Evolutionary conservation across 2,329 filamentous ascomycete species (phyloP), one percentile per base, ranked within the genome.

Genomic region (Calonectria hawksworthii): DNA sequence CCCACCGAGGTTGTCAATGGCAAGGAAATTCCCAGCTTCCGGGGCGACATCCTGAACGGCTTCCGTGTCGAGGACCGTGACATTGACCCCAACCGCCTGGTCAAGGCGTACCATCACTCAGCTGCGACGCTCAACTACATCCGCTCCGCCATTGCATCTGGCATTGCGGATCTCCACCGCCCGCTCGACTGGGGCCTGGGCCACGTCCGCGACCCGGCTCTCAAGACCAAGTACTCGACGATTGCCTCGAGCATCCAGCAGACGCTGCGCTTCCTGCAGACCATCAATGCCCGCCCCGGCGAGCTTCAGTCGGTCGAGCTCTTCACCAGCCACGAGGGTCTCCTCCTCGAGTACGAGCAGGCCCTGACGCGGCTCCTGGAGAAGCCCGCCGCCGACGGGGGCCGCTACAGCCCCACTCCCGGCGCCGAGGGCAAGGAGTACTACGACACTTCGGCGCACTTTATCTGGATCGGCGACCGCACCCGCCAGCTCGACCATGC

Each of bases 391-490:
- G 87, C 76, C 84, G 75, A 82, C 10, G 56, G 56, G 75, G 77
- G 80, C 68, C 75, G 76, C 70, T 76, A 78, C 70, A 78, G 79
- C 79, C 70, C 89, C 90, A 77, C 91, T 90, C 51, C 80, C n/a
- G 68, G 78, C 6, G 74, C 81, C 8, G 76, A 80, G 64, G 83
- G 67, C 21, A 91, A 91, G 81, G 92, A 93, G 81, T 98, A 95
- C 90, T 99, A 98, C 87, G 94, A 98, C 86, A 99, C 96, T 0
- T 98, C 95, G 6, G 95, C 95, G 0, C 97, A 99, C 84, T 99
- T 99, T 88, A 91, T 99, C 84, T 99, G 97, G 97, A 98, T 99
- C 80, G 97, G 97, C 70, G 97, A 99, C 85, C 94, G 97, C 78
- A 99, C 97, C 2, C 92, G 97, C 61, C 96, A 99, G 86, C 92